Evolutionary conservation across 768 basidiomycete species (phyloP).

Genomic region (Pholiota conissans): DNA sequence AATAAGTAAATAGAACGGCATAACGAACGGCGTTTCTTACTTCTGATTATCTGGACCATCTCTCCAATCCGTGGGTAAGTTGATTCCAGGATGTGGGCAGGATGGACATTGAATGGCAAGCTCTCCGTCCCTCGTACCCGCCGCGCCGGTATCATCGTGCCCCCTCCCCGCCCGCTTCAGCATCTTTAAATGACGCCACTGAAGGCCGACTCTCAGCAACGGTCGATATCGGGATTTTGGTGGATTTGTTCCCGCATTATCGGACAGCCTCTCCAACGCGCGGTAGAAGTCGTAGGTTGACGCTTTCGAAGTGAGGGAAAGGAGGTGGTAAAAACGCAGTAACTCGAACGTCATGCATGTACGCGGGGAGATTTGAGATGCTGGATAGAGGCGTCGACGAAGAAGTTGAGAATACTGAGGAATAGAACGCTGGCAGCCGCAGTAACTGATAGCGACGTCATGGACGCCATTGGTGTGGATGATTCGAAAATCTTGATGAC

Average conservation of each 20-base stretch:
- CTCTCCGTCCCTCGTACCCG: neutral
- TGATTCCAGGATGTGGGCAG: constrained; percentile 1
- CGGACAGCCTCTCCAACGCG: constrained; percentile 4
- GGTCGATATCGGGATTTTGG: constrained; percentile 9
- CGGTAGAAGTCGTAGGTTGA: too few species aligned
- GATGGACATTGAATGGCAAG: neutral
- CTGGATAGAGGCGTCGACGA: too few species aligned
- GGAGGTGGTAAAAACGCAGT: constrained; percentile 26
- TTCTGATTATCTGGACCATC: neutral
- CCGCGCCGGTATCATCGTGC: neutral
- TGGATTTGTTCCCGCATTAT: constrained; percentile 5
- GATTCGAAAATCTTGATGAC: constrained; percentile 6
- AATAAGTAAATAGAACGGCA: too few species aligned
- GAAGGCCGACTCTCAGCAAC: neutral
- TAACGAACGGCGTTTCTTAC: neutral
- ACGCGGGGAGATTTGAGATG: constrained; percentile 1
- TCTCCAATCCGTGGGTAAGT: neutral
- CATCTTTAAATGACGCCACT: neutral
- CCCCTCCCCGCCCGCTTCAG: neutral
- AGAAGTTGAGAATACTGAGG: constrained; percentile 20
- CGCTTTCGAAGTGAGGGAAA: constrained; percentile 26
- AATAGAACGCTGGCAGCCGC: constrained; percentile 6
- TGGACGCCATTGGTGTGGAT: constrained; percentile 17
- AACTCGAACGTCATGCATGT: constrained; percentile 12
- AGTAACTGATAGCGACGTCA: constrained; percentile 9